A percentile compares a stretch with the other conserved stretches of the same genome.
Evolutionary conservation across 108 stramenopile genomes (phyloP).

Genomic region (Phaeodactylum tricornutum): DNA sequence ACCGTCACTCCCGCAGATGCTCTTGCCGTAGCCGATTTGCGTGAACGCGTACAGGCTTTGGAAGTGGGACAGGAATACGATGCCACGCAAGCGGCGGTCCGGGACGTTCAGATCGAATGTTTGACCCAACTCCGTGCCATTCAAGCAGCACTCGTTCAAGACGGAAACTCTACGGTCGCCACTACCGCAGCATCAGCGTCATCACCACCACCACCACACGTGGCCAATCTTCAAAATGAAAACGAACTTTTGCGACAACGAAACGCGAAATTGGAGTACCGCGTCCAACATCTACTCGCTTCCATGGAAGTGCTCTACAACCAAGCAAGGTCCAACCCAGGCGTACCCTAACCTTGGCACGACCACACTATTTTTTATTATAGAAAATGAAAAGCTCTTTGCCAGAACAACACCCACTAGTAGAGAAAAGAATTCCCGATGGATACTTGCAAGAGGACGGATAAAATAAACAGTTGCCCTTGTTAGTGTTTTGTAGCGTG

Average conservation of each 20-base stretch:
- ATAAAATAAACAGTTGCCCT: too few species aligned
- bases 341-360: too few species aligned
- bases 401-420: too few species aligned
- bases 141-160: too few species aligned
- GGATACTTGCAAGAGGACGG: too few species aligned
- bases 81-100: conserved; percentile 35
- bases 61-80: conserved; percentile 34
- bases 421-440: too few species aligned
- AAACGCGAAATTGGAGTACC: conserved; percentile 41
- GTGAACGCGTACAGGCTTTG: conserved; percentile 27
- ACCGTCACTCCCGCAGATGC: too few species aligned
- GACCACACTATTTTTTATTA: too few species aligned
- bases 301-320: conserved; percentile 28
- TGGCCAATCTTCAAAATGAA: conserved; percentile 29
- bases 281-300: conserved; percentile 33
- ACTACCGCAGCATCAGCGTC: neutral
- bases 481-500: too few species aligned
- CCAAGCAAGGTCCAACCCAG: too few species aligned
- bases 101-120: conserved; percentile 28
- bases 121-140: conserved; percentile 28
- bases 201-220: conserved; percentile 4
- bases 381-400: too few species aligned
- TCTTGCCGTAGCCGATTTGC: conserved; percentile 10
- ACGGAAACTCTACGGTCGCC: too few species aligned
- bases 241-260: conserved; percentile 32